Percentiles rank a stretch among this genome's conserved stretches.
phyloP scores from a whole-genome alignment of 2,329 filamentous ascomycete species.

The Stachybotrys echinatus region DNA sequence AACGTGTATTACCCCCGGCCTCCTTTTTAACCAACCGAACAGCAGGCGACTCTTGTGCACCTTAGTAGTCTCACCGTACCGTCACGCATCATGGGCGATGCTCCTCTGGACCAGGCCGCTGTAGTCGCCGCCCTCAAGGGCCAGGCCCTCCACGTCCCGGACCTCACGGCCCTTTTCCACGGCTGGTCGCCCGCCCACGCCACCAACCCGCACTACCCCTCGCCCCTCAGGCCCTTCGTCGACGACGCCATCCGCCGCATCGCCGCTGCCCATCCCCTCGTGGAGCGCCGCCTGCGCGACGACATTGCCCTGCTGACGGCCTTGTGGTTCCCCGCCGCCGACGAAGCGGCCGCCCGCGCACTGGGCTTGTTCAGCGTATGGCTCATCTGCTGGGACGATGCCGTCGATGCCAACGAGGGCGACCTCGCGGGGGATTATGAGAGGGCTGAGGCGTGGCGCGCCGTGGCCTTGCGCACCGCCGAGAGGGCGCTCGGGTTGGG shows the following conservation, averaged over 20 bases:
- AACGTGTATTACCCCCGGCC: too few species aligned
- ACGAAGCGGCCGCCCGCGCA: slow-evolving; percentile 9
- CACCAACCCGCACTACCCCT: slow-evolving; percentile 15
- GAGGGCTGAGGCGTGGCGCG: slow-evolving; percentile 17
- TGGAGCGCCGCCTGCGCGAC: slow-evolving; percentile 21
- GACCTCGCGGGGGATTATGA: slow-evolving; percentile 19
- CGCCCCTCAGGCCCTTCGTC: slow-evolving; percentile 11
- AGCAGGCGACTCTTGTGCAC: too few species aligned
- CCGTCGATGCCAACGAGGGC: slow-evolving; percentile 21
- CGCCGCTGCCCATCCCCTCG: slow-evolving; percentile 23
- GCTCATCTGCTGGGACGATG: slow-evolving; percentile 28
- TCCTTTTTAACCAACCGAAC: too few species aligned
- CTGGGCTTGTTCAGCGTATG: slow-evolving; percentile 20
- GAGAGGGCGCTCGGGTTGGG: slow-evolving; percentile 11
- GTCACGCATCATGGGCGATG: background rate
- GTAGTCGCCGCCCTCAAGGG: slow-evolving; percentile 17
- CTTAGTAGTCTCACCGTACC: too few species aligned
- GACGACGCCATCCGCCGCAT: slow-evolving; percentile 20
- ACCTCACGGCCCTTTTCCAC: slow-evolving; percentile 16
- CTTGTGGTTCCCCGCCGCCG: slow-evolving; percentile 17
- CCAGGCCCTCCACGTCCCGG: slow-evolving; percentile 19
- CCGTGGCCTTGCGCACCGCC: slow-evolving; percentile 13
- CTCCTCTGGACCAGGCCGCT: background rate
- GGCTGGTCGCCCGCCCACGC: slow-evolving; percentile 16
- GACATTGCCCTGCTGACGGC: slow-evolving; percentile 19